phyloP scores from a whole-genome alignment of 108 stramenopile genomes.

The Cyclotella baltica region DNA sequence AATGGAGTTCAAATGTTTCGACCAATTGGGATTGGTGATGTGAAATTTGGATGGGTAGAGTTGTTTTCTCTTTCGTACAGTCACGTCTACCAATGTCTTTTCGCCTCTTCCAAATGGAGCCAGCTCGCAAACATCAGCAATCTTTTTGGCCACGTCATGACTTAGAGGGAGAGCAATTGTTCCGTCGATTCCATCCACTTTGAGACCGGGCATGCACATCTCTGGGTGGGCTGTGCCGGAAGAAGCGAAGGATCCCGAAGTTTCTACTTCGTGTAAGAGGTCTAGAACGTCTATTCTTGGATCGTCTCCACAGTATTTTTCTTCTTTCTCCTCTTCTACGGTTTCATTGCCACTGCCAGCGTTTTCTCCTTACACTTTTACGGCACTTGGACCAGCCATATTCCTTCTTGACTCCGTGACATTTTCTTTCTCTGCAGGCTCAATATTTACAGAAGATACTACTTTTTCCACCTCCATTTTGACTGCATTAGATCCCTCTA shows the following conservation, averaged over 20 bases:
- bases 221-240: constrained; percentile 3
- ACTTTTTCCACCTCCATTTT: neutral
- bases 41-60: constrained; percentile 33
- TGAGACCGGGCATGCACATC: constrained; percentile 35
- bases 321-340: neutral
- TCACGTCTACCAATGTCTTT: constrained; percentile 36
- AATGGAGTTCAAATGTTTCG: constrained; percentile 8
- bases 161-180: constrained; percentile 35
- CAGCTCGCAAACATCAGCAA: constrained; percentile 29
- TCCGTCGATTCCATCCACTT: constrained; percentile 37
- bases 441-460: too few relatives aligned
- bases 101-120: constrained; percentile 49
- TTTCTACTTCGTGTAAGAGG: constrained; percentile 14
- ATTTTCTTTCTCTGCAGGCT: too few relatives aligned
- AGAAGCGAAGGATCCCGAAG: constrained; percentile 14
- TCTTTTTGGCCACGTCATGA: constrained; percentile 1
- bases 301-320: neutral
- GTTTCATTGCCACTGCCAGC: neutral
- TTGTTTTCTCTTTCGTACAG: constrained; percentile 36
- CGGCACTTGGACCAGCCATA: neutral
- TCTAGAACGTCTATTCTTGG: constrained; percentile 22
- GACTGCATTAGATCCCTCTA: neutral
- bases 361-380: neutral
- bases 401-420: neutral
- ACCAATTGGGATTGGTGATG: constrained; percentile 35